phyloP scores from a whole-genome alignment of 306 rosid species.

The Cercis canadensis region DNA sequence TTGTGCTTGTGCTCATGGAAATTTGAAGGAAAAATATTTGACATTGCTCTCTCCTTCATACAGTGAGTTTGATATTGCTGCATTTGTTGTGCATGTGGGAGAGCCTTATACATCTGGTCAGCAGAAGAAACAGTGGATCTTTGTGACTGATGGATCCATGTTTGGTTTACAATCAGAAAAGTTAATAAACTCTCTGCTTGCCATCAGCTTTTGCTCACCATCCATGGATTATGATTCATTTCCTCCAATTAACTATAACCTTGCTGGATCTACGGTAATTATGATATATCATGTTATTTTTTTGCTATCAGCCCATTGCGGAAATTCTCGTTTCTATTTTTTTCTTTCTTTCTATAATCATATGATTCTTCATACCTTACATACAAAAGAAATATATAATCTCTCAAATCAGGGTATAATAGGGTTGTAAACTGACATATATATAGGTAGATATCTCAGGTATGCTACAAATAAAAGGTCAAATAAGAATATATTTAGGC shows the following conservation, averaged over 20 bases:
- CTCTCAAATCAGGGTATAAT: background rate
- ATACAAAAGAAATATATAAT: background rate
- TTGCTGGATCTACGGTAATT: conserved; percentile 75
- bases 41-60: conserved; percentile 22
- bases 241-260: conserved; percentile 69
- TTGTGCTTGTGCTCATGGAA: background rate
- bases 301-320: too few species aligned
- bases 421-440: too few species aligned
- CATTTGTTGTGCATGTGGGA: conserved; percentile 79
- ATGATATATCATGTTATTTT: background rate
- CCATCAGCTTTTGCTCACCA: conserved; percentile 79
- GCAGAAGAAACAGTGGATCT: conserved; percentile 86
- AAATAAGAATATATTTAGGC: background rate
- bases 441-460: too few species aligned
- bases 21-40: conserved; percentile 28
- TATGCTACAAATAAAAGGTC: background rate
- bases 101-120: conserved; percentile 57
- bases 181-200: conserved; percentile 63
- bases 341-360: too few species aligned
- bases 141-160: conserved; percentile 79
- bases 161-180: conserved; percentile 52
- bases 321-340: too few species aligned
- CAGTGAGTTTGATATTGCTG: conserved; percentile 88
- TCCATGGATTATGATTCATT: conserved; percentile 54
- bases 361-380: background rate